These are phyloP conservation scores for Oryza meyeriana DNA, from an alignment of 176 grass and related monocot genomes.

Conservation along the genomic window DNA sequence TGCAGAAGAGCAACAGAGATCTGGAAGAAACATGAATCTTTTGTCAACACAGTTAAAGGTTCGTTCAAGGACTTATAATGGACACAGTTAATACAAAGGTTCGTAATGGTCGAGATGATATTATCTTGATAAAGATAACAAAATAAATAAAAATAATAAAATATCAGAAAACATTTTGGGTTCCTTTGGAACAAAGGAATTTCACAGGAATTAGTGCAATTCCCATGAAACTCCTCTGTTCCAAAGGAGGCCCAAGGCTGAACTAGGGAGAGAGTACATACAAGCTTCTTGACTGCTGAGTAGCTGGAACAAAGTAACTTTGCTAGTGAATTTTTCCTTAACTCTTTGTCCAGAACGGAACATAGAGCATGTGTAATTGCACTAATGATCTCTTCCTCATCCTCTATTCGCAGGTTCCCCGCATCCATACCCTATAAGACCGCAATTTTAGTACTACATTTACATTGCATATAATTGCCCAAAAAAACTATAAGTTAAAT, in stretches of 20 bases:
- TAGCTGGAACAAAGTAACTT: slow-evolving; percentile 87
- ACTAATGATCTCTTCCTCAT: slow-evolving; percentile 81
- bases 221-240: too few relatives aligned
- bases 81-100: neutral
- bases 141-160: neutral
- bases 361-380: slow-evolving; percentile 74
- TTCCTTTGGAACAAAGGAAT: too few relatives aligned
- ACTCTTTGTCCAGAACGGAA: slow-evolving; percentile 61
- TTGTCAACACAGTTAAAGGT: neutral
- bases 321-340: slow-evolving; percentile 72
- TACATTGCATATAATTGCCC: slow-evolving; percentile 23
- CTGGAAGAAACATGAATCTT: neutral
- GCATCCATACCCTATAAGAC: slow-evolving; percentile 70
- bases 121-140: neutral
- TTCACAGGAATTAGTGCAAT: too few relatives aligned
- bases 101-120: neutral
- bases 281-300: slow-evolving; percentile 70
- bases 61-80: neutral
- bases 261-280: slow-evolving; percentile 44
- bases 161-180: neutral
- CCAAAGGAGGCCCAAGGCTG: neutral
- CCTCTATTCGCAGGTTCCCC: slow-evolving; percentile 61
- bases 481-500: neutral
- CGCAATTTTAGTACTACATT: slow-evolving; percentile 28
- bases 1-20: neutral